Evolutionary conservation across 1,284 basidiomycete species (phyloP).

Genomic region (Rhodotorula sp.): DNA sequence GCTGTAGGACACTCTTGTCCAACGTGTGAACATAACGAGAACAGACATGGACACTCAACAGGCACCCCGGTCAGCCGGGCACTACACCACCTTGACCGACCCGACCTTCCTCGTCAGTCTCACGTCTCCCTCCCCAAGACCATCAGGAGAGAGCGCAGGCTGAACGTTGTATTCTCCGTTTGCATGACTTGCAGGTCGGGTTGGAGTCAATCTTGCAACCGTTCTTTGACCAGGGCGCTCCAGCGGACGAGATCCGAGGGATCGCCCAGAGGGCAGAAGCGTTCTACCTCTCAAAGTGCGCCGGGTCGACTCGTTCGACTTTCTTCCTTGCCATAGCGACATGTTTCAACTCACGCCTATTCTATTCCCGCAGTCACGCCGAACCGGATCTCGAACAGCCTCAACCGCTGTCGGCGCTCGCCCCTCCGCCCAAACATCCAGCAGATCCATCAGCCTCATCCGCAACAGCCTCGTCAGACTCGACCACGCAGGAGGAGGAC

Average conservation of each 20-base stretch:
- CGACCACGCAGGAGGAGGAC: not conserved
- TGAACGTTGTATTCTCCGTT: not conserved
- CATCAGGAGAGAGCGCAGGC: not conserved
- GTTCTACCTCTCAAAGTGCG: slow-evolving; percentile 37
- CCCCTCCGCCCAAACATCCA: not conserved
- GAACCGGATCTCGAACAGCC: not conserved
- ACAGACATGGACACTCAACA: not conserved
- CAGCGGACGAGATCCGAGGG: slow-evolving; percentile 30
- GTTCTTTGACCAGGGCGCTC: slow-evolving; percentile 7
- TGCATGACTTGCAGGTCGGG: not conserved
- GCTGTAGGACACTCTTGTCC: too few species aligned
- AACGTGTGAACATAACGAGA: too few species aligned
- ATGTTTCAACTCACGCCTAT: not conserved
- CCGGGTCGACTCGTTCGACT: not conserved
- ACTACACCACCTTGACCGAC: not conserved
- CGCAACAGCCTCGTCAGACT: not conserved
- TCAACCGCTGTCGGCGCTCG: not conserved
- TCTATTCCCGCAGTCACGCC: not conserved
- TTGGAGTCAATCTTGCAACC: not conserved
- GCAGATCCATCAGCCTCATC: not conserved
- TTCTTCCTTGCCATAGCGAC: not conserved
- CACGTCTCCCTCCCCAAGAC: not conserved
- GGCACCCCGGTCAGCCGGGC: not conserved
- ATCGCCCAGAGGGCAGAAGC: slow-evolving; percentile 34
- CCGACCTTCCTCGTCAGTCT: not conserved